phyloP scores from a whole-genome alignment of 139 green algal genomes.

The Chlamydomonas incerta region DNA sequence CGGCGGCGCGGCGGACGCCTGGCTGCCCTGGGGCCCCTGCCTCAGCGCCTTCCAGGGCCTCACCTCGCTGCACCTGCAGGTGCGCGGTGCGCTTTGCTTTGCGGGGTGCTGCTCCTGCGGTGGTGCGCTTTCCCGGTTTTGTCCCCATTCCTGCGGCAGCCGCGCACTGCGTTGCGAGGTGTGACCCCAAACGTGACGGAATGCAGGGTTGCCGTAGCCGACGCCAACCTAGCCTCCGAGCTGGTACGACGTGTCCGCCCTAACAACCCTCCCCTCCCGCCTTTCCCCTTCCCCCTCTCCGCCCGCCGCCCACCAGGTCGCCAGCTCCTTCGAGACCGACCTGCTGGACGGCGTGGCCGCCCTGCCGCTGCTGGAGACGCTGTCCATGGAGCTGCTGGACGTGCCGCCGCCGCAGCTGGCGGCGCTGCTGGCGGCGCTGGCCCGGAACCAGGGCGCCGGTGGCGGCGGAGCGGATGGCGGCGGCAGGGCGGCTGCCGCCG shows the following conservation, averaged over 20 bases:
- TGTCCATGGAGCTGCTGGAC: slow-evolving; percentile 36
- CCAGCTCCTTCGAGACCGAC: slow-evolving; percentile 24
- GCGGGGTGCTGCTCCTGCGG: too few relatives aligned
- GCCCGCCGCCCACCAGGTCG: slow-evolving; percentile 1
- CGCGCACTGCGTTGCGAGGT: too few relatives aligned
- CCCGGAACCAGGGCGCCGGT: not conserved
- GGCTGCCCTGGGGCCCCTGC: not conserved
- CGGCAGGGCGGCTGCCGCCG: not conserved
- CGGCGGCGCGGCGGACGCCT: not conserved
- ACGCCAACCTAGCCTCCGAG: too few relatives aligned
- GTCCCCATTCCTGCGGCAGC: too few relatives aligned
- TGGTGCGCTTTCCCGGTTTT: too few relatives aligned
- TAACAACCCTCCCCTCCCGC: not conserved
- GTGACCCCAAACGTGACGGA: too few relatives aligned
- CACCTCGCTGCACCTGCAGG: slow-evolving; percentile 20
- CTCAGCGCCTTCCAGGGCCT: slow-evolving; percentile 2
- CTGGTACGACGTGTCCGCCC: too few relatives aligned
- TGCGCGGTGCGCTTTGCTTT: not conserved
- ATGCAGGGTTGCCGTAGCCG: too few relatives aligned
- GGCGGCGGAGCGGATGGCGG: not conserved
- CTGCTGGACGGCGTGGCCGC: slow-evolving; percentile 16
- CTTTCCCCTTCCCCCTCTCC: not conserved
- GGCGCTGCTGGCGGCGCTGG: not conserved
- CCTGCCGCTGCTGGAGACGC: not conserved
- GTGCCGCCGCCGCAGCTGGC: slow-evolving; percentile 28